A percentile compares a stretch with the other conserved stretches of the same genome.
phyloP scores from a whole-genome alignment of 2,329 filamentous ascomycete species.

The Sclerotinia glacialis region DNA sequence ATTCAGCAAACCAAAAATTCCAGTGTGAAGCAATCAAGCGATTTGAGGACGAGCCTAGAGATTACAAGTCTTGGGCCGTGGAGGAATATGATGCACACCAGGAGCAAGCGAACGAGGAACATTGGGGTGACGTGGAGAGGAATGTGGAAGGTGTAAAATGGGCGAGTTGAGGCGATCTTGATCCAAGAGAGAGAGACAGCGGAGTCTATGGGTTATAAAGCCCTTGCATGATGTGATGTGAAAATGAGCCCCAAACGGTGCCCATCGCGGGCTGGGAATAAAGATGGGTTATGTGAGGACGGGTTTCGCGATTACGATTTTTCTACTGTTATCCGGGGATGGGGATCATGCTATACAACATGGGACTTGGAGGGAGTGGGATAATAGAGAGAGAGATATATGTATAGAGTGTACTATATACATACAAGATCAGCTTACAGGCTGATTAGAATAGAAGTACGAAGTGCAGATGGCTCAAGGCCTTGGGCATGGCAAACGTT shows the following conservation, averaged over 20 bases:
- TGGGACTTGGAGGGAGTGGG: background rate
- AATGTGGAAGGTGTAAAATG: constrained; percentile 16
- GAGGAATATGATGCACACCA: constrained; percentile 29
- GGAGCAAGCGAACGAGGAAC: constrained; percentile 21
- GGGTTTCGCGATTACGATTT: constrained; percentile 1
- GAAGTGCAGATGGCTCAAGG: background rate
- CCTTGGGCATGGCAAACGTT: background rate
- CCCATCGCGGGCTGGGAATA: background rate
- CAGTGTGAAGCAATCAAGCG: constrained; percentile 7
- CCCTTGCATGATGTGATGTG: background rate
- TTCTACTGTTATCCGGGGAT: background rate
- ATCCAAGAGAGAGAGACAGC: background rate
- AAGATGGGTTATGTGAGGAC: background rate
- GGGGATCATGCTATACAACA: background rate
- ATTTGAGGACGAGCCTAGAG: constrained; percentile 24
- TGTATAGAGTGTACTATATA: background rate
- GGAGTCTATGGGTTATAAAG: background rate
- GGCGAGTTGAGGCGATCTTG: background rate
- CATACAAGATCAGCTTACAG: background rate
- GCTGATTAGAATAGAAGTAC: background rate
- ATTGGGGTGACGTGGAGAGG: constrained; percentile 19
- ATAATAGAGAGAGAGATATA: background rate
- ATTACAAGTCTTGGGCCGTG: constrained; percentile 26
- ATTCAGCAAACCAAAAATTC: background rate
- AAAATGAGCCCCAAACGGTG: too few species aligned